Base-by-base conservation (phyloP, 2,329 filamentous ascomycete genomes). In the Diplodia mutila region DNA sequence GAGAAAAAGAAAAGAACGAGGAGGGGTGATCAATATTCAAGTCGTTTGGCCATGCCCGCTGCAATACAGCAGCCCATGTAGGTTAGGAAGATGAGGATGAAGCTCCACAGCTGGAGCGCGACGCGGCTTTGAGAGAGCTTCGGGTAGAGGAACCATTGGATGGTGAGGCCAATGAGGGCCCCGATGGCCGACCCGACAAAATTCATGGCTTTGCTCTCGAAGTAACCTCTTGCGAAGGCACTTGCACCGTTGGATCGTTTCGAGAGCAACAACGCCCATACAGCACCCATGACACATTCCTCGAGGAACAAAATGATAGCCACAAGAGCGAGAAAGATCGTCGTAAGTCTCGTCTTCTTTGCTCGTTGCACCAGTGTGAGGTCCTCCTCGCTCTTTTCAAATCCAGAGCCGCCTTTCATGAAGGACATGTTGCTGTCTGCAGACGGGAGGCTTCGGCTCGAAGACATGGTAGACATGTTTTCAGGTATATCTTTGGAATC, bases 1-100 rank as follows among this genome's bases (percentile, higher is more conserved):
- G 7, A 18, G 25, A 18, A 21, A 48, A 61, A 32, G 1, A 12
- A 61, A 61, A 27, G 7, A 1, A 23, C 4, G 49, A 51, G 6
- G 49, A 29, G n/a, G 3, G 25, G n/a, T 34, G 6, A 39, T 65
- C 32, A 65, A 14, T 14, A n/a, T 29, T 53, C 48, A 23, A 65
- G 51, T 49, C 39, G 49, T 9, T 49, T 49, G 39, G 29, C 51
- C 66, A 55, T 59, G 23, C 66, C 66, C 1, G 57, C 25, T 6
- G 66, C 66, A 14, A 67, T 51, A 16, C 55, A 67, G n/a, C 55
- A 53, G 4, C 48, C 66, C 49, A 67, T 42, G 39, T 63, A 67
- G 8, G 57, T 67, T 18, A 63, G n/a, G 21, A 67, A 64, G 34
- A 67, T 29, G n/a, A 67, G 49, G 27, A 67, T 18, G 27, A 67